These are phyloP conservation scores for Fusarium phyllophilum DNA, from an alignment of 2,329 filamentous ascomycete genomes.

Conservation along the genomic window DNA sequence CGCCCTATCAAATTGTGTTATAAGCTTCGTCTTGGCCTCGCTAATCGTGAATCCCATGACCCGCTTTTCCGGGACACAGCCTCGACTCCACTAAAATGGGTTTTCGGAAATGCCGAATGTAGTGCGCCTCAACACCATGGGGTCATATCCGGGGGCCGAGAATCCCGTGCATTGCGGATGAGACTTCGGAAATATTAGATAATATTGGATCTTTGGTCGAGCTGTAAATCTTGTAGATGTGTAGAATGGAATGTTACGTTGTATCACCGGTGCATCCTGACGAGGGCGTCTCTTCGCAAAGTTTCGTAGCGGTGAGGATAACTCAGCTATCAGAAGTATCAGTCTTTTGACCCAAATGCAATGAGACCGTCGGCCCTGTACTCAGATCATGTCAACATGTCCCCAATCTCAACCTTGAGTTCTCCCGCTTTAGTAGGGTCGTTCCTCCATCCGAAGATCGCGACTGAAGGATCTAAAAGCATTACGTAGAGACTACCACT, in stretches of 20 bases:
- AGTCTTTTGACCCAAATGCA: rapidly evolving
- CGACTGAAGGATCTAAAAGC: background rate
- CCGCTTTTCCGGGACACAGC: background rate
- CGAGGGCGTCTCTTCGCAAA: rapidly evolving
- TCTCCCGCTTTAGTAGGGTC: rapidly evolving
- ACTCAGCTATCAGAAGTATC: rapidly evolving
- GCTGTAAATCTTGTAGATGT: rapidly evolving
- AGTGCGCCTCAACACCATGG: background rate
- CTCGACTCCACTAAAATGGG: background rate
- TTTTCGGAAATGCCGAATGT: background rate
- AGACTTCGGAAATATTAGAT: background rate
- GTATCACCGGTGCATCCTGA: background rate
- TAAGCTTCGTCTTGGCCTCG: background rate
- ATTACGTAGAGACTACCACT: background rate
- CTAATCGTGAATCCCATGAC: background rate
- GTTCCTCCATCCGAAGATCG: rapidly evolving
- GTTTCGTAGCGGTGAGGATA: background rate
- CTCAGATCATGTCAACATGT: no score
- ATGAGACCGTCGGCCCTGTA: rapidly evolving
- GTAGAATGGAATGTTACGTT: no score
- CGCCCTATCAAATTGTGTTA: background rate
- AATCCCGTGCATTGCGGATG: background rate
- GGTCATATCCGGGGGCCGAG: background rate
- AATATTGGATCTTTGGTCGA: rapidly evolving
- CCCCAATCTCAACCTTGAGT: background rate